Percentiles rank a stretch among this genome's conserved stretches.
These are phyloP conservation scores for Beauveria sp. DNA, from an alignment of 2,329 filamentous ascomycete species.

Conservation along the genomic window DNA sequence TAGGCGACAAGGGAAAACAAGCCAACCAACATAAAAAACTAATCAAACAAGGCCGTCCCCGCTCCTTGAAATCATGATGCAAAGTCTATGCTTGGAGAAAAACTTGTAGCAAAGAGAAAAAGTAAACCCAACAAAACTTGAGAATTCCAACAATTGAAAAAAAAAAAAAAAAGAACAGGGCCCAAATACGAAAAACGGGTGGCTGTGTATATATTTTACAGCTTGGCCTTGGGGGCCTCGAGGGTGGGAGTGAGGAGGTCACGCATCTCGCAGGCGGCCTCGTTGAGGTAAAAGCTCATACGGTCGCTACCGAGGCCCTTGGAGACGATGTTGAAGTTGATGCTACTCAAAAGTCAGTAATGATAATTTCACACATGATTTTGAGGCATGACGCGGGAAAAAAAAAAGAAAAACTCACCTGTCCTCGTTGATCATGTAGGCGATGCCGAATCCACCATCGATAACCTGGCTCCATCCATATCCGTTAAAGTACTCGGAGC, in stretches of 20 bases:
- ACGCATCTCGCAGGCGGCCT: slow-evolving; percentile 83
- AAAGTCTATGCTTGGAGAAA: slow-evolving; percentile 6
- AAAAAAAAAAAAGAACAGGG: neutral
- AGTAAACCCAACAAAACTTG: neutral
- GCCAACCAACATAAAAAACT: neutral
- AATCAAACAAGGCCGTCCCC: neutral
- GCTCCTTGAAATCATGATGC: slow-evolving; percentile 1
- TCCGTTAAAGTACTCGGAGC: slow-evolving; percentile 95
- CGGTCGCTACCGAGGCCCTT: slow-evolving; percentile 84
- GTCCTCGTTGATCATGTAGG: slow-evolving; percentile 99
- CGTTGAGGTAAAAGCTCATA: slow-evolving; percentile 94
- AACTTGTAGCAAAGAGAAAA: neutral
- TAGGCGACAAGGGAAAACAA: neutral
- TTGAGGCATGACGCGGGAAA: neutral
- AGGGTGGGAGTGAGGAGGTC: slow-evolving; percentile 77
- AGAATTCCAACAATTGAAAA: neutral
- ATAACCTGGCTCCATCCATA: slow-evolving; percentile 99
- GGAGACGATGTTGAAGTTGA: slow-evolving; percentile 97
- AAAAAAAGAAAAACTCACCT: slow-evolving; percentile 44
- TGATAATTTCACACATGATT: neutral
- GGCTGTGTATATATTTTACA: slow-evolving; percentile 43
- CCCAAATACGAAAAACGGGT: neutral
- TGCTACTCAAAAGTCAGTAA: slow-evolving; percentile 38
- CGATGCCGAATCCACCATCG: slow-evolving; percentile 91
- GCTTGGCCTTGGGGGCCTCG: slow-evolving; percentile 75